Percentiles rank a stretch among this genome's conserved stretches.
These are phyloP conservation scores for Penicillium flavigenum DNA, from an alignment of 495 filamentous ascomycete species.

Conservation along the genomic window DNA sequence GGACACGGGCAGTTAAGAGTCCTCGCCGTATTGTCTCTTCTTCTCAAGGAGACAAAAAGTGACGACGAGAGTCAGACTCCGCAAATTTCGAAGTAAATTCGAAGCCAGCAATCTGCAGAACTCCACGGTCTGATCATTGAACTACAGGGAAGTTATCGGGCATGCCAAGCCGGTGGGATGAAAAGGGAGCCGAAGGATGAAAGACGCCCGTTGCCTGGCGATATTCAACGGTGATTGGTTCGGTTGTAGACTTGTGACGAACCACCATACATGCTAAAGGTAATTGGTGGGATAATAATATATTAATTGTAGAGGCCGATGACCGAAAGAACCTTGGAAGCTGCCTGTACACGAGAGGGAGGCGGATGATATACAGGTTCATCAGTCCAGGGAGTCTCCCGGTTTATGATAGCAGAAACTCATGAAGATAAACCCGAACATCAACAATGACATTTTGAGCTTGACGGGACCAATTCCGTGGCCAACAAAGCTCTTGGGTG, in stretches of 20 bases:
- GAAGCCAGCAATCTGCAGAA: not conserved
- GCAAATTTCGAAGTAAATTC: not conserved
- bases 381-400: not conserved
- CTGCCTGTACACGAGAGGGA: not conserved
- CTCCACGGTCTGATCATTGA: not conserved
- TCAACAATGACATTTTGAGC: not conserved
- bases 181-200: not conserved
- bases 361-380: conserved; percentile 1
- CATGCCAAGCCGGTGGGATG: conserved; percentile 2
- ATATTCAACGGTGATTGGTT: conserved; percentile 1
- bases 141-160: not conserved
- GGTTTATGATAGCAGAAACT: too few species aligned
- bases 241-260: not conserved
- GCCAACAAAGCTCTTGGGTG: not conserved
- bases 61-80: not conserved
- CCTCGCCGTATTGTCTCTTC: not conserved
- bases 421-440: not conserved
- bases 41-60: not conserved
- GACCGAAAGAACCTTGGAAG: not conserved
- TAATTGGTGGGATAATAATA: conserved; percentile 1
- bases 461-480: conserved; percentile 2
- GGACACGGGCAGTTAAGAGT: conserved; percentile 4
- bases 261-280: not conserved
- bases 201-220: not conserved
- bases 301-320: not conserved